These are phyloP conservation scores for Candida tetrigidarum DNA, from an alignment of 1,139 yeast species.

Conservation along the genomic window DNA sequence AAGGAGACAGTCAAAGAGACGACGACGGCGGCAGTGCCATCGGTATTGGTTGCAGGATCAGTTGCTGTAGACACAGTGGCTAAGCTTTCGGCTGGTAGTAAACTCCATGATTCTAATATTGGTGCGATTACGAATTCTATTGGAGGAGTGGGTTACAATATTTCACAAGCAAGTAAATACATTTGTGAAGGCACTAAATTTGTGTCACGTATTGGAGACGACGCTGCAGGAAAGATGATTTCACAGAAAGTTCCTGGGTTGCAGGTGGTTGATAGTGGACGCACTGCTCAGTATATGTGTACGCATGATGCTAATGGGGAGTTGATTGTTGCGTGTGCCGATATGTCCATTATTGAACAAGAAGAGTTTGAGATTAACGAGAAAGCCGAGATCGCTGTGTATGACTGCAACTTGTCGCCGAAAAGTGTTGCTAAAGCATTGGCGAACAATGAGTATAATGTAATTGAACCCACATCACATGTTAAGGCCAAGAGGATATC, in stretches of 20 bases:
- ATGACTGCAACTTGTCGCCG: conserved; percentile 71
- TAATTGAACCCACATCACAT: conserved; percentile 80
- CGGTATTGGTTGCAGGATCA: conserved; percentile 67
- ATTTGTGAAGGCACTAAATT: conserved; percentile 39
- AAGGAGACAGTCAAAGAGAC: background rate
- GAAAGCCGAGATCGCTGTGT: conserved; percentile 50
- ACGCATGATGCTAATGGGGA: conserved; percentile 67
- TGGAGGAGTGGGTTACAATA: conserved; percentile 89
- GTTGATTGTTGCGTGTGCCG: conserved; percentile 79
- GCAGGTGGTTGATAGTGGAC: conserved; percentile 21
- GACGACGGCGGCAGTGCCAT: conserved; percentile 8
- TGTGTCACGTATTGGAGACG: conserved; percentile 65
- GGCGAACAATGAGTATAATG: conserved; percentile 18
- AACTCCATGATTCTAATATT: conserved; percentile 72
- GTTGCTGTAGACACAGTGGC: conserved; percentile 77
- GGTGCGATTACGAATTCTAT: conserved; percentile 59
- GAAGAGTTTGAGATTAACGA: conserved; percentile 44
- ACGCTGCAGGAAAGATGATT: conserved; percentile 53
- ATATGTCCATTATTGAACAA: conserved; percentile 76
- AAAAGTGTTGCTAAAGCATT: conserved; percentile 34
- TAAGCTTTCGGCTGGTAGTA: conserved; percentile 31
- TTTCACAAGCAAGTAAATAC: conserved; percentile 57
- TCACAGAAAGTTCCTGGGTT: conserved; percentile 27
- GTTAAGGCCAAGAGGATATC: conserved; percentile 56
- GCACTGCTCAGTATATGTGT: conserved; percentile 76